Base-by-base conservation (phyloP, 192 early-diverging fungal species). In the Coemansia sp. region DNA sequence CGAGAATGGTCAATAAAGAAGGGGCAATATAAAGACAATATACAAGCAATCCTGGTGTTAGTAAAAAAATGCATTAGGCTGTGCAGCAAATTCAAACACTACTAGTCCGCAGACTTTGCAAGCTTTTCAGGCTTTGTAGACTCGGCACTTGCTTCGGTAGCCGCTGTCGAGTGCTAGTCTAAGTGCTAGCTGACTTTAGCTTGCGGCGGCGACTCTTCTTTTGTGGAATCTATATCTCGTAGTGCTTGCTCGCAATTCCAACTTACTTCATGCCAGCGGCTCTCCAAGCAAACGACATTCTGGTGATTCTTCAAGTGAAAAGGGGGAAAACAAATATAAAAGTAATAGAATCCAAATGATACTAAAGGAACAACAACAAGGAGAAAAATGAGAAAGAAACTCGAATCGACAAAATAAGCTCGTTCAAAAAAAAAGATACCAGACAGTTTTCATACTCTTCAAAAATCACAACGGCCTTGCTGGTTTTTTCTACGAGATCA, bases 241-340 rank as follows among this genome's bases (percentile, higher is more conserved):
- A 1, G 30, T 19, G 27, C 29, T n/a, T 13, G 23, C 29, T 55
- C 29, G 7, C 6, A 27, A 30, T 13, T 50, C 24, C 22, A 2
- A 75, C 74, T 67, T 75, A 75, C 74, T 75, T 75, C 64, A 75
- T 69, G 61, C 74, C 74, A 45, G 74, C 74, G 64, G 74, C 58
- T 75, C 74, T 75, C 74, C 74, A 75, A 28, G 74, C 68, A 70
- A 75, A 75, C 27, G 64, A 47, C 68, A 75, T 75, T 56, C 58
- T 70, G 19, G 45, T 10, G 28, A 18, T 49, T 16, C 49, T 13
- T 39, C 29, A 52, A 35, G 2, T 27, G 32, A 23, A 25, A 45
- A 60, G 4, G 39, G 48, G 3, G 32, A 61, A 52, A 14, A 4
- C 29, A 61, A 52, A 10, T 1, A 25, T 23, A 0, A 59, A 42